These are phyloP conservation scores for Moesziomyces sp. DNA, from an alignment of 1,284 basidiomycete genomes.

Conservation along the genomic window DNA sequence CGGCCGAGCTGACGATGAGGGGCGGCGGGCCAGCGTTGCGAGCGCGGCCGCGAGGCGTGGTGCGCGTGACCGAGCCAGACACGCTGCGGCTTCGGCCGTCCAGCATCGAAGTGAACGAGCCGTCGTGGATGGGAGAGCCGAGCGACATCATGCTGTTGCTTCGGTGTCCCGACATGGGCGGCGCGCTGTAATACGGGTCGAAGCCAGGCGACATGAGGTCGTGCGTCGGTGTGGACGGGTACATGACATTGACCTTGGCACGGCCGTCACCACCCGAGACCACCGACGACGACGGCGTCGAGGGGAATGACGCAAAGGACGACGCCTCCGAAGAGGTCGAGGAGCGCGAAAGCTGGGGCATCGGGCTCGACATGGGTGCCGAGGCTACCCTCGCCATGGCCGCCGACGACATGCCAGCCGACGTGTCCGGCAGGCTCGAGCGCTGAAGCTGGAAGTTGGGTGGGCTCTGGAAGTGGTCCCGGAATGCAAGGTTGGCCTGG, in stretches of 20 bases:
- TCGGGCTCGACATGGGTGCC: constrained; percentile 30
- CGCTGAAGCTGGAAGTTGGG: constrained; percentile 22
- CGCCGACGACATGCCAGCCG: constrained; percentile 23
- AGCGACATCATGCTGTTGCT: constrained; percentile 58
- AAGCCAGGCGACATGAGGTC: constrained; percentile 45
- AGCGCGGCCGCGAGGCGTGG: constrained; percentile 39
- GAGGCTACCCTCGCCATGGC: constrained; percentile 49
- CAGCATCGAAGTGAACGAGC: constrained; percentile 34
- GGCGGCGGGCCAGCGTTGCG: constrained; percentile 57
- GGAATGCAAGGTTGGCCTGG: constrained; percentile 44
- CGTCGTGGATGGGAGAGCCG: constrained; percentile 38
- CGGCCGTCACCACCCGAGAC: constrained; percentile 14
- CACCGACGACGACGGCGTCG: constrained; percentile 38
- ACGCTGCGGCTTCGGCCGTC: constrained; percentile 35
- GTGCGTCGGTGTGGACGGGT: constrained; percentile 36
- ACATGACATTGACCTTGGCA: constrained; percentile 22
- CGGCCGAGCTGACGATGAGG: constrained; percentile 64
- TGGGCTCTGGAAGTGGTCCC: constrained; percentile 37
- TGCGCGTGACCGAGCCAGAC: constrained; percentile 37
- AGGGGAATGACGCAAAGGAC: constrained; percentile 42
- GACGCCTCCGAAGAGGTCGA: constrained; percentile 42
- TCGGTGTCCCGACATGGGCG: constrained; percentile 48
- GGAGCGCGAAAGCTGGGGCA: constrained; percentile 32
- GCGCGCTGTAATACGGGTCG: constrained; percentile 50
- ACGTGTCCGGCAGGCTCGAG: constrained; percentile 28